Base-by-base conservation (phyloP, 176 grass and related monocot genomes). In the Lolium perenne region DNA sequence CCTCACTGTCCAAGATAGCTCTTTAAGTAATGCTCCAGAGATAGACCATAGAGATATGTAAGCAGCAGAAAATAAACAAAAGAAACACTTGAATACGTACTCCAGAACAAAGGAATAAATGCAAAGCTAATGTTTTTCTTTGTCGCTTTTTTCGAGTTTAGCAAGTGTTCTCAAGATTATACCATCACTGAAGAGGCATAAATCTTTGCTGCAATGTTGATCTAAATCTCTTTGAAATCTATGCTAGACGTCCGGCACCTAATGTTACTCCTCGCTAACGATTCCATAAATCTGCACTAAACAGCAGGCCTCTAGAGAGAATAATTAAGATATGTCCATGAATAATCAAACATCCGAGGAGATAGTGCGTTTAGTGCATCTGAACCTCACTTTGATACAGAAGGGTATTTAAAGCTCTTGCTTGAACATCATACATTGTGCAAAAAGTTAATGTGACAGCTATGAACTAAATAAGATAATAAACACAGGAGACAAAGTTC, bases 301-400 rank as follows among this genome's bases (percentile, higher is more conserved):
- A 76, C 35, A 56, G 0, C 21, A 89, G 46, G 63, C 51, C 45
- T 78, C 21, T 79, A 69, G 6, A 59, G 10, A 83, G n/a, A 70
- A 86, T 38, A 86, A 55, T 47, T 86, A 79, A 47, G 38, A 79
- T 79, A 59, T 86, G 63, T 35, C 58, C 38, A 10, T 4, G 6
- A 57, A 79, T 79, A 86, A 86, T 59, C 16, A 78, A 86, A 70
- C 32, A 3, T 45, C 38, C 84, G 57, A 78, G 15, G 73, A 38
- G 17, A 90, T 35, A 41, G 73, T 25, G 43, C 54, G 67, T 21
- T 74, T 73, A 23, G 2, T 26, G 63, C 38, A 78, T 32, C 32
- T 56, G 48, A 56, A 68, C 43, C 21, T 83, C 54, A 50, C 63
- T 88, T 78, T 61, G 74, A 84, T 84, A 60, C 64, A n/a, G 20